Evolutionary conservation across 1,284 basidiomycete genomes (phyloP).

Genomic region (Microbotryum silenes-acaulis): DNA sequence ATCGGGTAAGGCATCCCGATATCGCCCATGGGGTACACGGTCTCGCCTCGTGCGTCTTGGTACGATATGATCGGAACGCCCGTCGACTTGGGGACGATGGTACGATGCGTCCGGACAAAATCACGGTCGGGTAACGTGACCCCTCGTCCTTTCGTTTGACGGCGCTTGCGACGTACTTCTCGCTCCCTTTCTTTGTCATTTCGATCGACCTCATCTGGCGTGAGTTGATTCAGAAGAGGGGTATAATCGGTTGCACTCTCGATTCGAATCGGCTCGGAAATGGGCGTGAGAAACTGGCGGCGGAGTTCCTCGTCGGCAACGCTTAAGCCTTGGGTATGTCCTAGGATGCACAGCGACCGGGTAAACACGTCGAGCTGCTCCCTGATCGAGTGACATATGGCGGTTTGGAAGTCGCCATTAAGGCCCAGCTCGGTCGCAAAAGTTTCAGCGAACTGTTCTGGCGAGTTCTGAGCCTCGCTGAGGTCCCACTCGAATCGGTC

Average conservation of each 20-base stretch:
- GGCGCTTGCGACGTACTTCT: constrained; percentile 67
- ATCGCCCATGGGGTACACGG: constrained; percentile 46
- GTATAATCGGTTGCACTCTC: constrained; percentile 56
- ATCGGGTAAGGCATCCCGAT: constrained; percentile 58
- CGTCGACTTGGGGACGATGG: constrained; percentile 41
- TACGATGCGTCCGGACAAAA: constrained; percentile 81
- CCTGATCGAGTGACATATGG: constrained; percentile 88
- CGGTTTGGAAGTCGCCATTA: constrained; percentile 89
- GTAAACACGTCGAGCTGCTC: constrained; percentile 90
- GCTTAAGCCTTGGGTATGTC: constrained; percentile 70
- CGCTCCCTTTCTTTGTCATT: constrained; percentile 88
- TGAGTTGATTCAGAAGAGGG: constrained; percentile 79
- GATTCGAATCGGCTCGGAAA: constrained; percentile 56
- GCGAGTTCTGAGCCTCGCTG: constrained; percentile 65
- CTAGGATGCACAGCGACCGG: constrained; percentile 84
- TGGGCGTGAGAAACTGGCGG: constrained; percentile 72
- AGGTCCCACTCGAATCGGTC: constrained; percentile 99
- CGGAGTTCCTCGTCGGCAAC: constrained; percentile 89
- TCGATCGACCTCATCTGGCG: constrained; percentile 76
- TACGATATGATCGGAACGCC: constrained; percentile 51
- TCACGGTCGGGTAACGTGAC: constrained; percentile 87
- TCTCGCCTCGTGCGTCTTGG: constrained; percentile 27
- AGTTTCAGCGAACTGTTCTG: constrained; percentile 85
- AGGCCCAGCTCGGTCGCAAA: constrained; percentile 85
- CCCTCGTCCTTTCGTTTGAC: constrained; percentile 84